These are phyloP conservation scores for Aspergillus piperis DNA, from an alignment of 2,329 filamentous ascomycete genomes.

Conservation along the genomic window DNA sequence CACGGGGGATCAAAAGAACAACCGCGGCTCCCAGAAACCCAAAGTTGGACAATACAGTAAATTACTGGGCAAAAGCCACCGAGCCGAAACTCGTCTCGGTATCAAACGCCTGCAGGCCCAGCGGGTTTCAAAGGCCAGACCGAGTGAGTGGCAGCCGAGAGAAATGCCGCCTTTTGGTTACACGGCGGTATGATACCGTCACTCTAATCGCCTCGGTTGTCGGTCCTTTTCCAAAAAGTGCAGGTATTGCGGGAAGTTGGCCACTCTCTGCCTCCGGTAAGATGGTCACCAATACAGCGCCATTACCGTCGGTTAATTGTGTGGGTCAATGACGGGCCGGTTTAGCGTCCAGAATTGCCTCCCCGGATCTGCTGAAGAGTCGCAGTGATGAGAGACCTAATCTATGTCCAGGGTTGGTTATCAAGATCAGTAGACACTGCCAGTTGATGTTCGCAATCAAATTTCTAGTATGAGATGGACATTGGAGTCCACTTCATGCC, in stretches of 20 bases:
- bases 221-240: conserved; percentile 4
- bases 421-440: too few relatives aligned
- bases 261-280: neutral
- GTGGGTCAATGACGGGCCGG: neutral
- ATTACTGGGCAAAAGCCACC: neutral
- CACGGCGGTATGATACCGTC: conserved; percentile 31
- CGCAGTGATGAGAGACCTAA: too few relatives aligned
- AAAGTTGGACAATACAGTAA: conserved; percentile 10
- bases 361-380: too few relatives aligned
- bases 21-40: conserved; percentile 18
- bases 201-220: conserved; percentile 25
- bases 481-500: too few relatives aligned
- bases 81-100: conserved; percentile 14
- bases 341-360: neutral
- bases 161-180: conserved; percentile 27
- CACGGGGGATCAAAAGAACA: conserved; percentile 8
- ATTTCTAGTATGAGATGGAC: too few relatives aligned
- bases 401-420: too few relatives aligned
- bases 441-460: too few relatives aligned
- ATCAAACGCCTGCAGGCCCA: neutral
- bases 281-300: neutral
- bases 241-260: neutral
- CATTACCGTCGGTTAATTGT: neutral
- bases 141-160: conserved; percentile 21
- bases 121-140: neutral